Evolutionary conservation across 768 basidiomycete species (phyloP).

Genomic region (Russula virescens): DNA sequence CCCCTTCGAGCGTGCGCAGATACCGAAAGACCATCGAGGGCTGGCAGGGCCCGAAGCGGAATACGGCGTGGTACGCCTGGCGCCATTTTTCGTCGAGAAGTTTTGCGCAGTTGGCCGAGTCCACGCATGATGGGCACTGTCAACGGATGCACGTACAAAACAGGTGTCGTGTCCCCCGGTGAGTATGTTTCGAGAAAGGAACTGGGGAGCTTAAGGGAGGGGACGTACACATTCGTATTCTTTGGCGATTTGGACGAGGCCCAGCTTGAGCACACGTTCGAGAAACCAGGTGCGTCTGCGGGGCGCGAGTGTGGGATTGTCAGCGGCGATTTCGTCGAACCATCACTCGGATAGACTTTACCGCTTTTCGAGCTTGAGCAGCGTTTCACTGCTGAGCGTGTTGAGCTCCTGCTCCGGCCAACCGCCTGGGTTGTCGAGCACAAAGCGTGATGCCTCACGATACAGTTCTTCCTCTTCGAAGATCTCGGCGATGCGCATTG

Average conservation of each 20-base stretch:
- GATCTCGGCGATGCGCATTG: conserved; percentile 85
- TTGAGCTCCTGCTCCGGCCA: conserved; percentile 76
- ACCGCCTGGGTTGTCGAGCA: conserved; percentile 86
- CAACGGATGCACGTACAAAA: neutral
- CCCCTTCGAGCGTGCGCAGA: conserved; percentile 82
- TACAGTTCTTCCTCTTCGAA: conserved; percentile 89
- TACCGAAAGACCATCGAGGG: conserved; percentile 92
- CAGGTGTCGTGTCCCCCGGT: no score
- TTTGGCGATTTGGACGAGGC: conserved; percentile 79
- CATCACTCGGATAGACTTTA: no score
- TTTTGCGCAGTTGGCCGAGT: conserved; percentile 70
- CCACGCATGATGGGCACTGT: conserved; percentile 84
- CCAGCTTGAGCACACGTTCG: conserved; percentile 88
- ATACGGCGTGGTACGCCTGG: conserved; percentile 80
- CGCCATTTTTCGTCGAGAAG: conserved; percentile 91
- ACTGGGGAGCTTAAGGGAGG: neutral
- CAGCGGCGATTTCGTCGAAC: neutral
- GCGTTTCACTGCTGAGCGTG: conserved; percentile 75
- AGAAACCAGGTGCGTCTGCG: conserved; percentile 88
- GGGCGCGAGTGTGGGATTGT: neutral
- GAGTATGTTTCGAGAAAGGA: neutral
- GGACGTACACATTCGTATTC: conserved; percentile 88
- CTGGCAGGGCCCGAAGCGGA: conserved; percentile 84
- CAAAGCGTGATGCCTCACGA: conserved; percentile 85
- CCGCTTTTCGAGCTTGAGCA: conserved; percentile 87